These are phyloP conservation scores for Typha latifolia DNA, from an alignment of 176 grass and related monocot genomes.

Conservation along the genomic window DNA sequence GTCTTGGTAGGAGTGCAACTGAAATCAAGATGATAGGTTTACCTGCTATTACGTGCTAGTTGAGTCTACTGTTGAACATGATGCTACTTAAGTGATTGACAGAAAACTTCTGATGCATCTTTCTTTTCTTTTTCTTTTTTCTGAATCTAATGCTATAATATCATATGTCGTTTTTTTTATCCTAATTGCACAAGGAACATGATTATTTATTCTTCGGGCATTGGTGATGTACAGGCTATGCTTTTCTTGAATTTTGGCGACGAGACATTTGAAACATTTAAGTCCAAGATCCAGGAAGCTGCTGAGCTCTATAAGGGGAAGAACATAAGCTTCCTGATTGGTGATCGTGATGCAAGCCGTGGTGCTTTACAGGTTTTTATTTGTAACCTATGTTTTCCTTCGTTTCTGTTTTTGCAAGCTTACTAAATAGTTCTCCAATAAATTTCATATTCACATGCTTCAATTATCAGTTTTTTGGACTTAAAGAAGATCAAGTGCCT, in stretches of 20 bases:
- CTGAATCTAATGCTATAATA: too few species aligned
- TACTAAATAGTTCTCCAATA: conserved; percentile 6
- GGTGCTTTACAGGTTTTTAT: conserved; percentile 57
- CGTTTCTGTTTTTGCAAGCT: background rate
- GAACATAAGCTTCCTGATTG: conserved; percentile 84
- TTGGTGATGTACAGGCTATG: conserved; percentile 54
- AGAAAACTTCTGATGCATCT: too few species aligned
- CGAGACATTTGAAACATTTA: conserved; percentile 46
- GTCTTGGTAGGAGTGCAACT: too few species aligned
- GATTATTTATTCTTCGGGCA: conserved; percentile 3
- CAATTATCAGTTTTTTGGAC: conserved; percentile 63
- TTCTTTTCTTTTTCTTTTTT: too few species aligned
- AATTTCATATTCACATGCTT: conserved; percentile 13
- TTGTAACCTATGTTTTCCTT: conserved; percentile 10
- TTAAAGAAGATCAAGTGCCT: conserved; percentile 55
- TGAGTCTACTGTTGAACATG: too few species aligned
- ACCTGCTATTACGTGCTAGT: too few species aligned
- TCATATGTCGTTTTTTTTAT: background rate
- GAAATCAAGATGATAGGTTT: too few species aligned
- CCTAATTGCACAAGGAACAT: background rate
- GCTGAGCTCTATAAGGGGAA: conserved; percentile 53
- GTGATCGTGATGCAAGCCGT: conserved; percentile 46
- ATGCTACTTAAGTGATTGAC: too few species aligned
- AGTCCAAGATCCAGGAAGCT: conserved; percentile 45
- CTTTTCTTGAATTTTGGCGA: conserved; percentile 67